Evolutionary conservation across 108 stramenopile genomes (phyloP).

Genomic region (Cyclotella kingstonii): DNA sequence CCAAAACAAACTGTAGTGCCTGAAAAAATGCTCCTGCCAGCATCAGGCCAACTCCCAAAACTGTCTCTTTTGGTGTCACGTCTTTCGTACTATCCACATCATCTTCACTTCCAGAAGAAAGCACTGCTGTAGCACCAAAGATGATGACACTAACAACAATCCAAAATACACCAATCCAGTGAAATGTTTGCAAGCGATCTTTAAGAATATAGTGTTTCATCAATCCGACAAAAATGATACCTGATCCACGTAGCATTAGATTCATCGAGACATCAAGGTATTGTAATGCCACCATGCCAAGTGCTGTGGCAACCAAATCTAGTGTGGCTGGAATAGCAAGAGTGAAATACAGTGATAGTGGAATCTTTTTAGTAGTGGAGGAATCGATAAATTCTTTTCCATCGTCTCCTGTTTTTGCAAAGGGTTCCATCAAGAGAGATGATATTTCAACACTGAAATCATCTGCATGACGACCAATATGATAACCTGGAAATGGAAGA

Average conservation of each 20-base stretch:
- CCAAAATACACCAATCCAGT: slow-evolving; percentile 87
- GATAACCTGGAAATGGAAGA: slow-evolving; percentile 87
- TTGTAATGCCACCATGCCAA: slow-evolving; percentile 88
- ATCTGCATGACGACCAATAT: slow-evolving; percentile 15
- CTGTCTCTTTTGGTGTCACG: slow-evolving; percentile 37
- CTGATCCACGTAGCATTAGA: slow-evolving; percentile 84
- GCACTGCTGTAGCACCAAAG: slow-evolving; percentile 78
- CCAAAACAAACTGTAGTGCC: slow-evolving; percentile 87
- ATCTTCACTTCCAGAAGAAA: slow-evolving; percentile 35
- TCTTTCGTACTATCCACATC: slow-evolving; percentile 8
- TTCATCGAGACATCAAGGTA: slow-evolving; percentile 85
- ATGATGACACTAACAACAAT: slow-evolving; percentile 82
- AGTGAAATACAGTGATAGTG: slow-evolving; percentile 84
- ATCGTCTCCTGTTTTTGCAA: background rate
- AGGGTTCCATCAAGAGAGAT: background rate
- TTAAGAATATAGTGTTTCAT: slow-evolving; percentile 85
- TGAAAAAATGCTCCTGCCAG: slow-evolving; percentile 88
- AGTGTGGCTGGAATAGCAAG: slow-evolving; percentile 81
- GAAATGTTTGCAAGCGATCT: slow-evolving; percentile 67
- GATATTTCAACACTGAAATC: background rate
- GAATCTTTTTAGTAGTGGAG: slow-evolving; percentile 22
- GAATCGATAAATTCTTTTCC: background rate
- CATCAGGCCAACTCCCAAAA: slow-evolving; percentile 76
- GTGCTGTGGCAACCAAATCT: slow-evolving; percentile 82
- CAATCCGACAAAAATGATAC: slow-evolving; percentile 90